Conservation (phyloP, 1,284 basidiomycete species). For the Ustilago shanxiensis region DNA sequence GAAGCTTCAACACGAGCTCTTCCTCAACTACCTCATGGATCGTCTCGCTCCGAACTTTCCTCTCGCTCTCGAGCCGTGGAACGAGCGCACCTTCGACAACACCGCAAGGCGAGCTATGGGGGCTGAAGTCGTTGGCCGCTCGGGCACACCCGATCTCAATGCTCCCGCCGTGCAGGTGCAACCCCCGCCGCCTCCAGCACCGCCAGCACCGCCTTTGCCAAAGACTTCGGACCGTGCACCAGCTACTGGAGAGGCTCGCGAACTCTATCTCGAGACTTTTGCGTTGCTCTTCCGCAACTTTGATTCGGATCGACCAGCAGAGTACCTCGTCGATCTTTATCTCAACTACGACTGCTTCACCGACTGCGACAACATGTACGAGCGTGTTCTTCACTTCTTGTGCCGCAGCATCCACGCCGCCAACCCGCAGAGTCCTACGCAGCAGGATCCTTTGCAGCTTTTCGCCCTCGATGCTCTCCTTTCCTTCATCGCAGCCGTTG, state of each 20-base stretch:
- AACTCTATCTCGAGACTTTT: constrained; percentile 89
- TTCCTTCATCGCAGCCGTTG: constrained; percentile 88
- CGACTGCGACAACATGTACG: constrained; percentile 96
- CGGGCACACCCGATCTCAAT: constrained; percentile 22
- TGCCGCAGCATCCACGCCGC: constrained; percentile 71
- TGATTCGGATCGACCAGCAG: constrained; percentile 71
- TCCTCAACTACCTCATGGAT: constrained; percentile 92
- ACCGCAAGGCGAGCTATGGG: constrained; percentile 42
- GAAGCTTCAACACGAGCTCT: constrained; percentile 96
- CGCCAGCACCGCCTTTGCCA: constrained; percentile 73
- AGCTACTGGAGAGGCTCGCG: constrained; percentile 81
- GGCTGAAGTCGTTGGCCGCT: constrained; percentile 26
- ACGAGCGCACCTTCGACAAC: constrained; percentile 67
- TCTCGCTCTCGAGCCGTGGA: constrained; percentile 67
- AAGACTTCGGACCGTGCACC: constrained; percentile 77
- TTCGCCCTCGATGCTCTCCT: constrained; percentile 90
- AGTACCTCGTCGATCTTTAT: constrained; percentile 95
- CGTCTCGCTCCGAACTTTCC: constrained; percentile 75
- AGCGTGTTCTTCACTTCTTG: constrained; percentile 88
- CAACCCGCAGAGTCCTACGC: constrained; percentile 82
- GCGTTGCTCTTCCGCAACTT: constrained; percentile 77
- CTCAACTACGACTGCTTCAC: constrained; percentile 97
- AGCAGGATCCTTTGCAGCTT: constrained; percentile 83
- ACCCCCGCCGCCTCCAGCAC: constrained; percentile 74
- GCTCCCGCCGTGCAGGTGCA: constrained; percentile 19